Evolutionary conservation across 352 stramenopile genomes (phyloP).

Genomic region (Phytophthora melonis): DNA sequence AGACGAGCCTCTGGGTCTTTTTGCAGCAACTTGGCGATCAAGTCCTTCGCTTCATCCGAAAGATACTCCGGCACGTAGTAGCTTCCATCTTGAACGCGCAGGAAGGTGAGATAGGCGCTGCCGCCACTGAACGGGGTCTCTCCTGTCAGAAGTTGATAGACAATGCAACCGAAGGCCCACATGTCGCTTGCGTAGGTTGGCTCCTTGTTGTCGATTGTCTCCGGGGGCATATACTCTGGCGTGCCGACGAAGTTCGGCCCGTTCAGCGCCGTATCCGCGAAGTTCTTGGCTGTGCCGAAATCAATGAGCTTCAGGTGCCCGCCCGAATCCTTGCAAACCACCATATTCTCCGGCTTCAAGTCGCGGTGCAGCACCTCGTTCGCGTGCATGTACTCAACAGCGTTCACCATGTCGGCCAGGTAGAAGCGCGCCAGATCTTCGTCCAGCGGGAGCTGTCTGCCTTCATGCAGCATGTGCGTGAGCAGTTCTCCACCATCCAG

Average conservation of each 20-base stretch:
- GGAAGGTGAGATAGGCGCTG: slow-evolving; percentile 83
- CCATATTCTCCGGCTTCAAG: slow-evolving; percentile 97
- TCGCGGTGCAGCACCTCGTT: slow-evolving; percentile 94
- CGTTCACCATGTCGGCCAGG: slow-evolving; percentile 89
- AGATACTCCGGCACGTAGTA: slow-evolving; percentile 73
- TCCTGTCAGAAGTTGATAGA: slow-evolving; percentile 80
- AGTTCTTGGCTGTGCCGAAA: slow-evolving; percentile 87
- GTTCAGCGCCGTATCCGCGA: slow-evolving; percentile 65
- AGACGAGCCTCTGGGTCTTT: slow-evolving; percentile 51
- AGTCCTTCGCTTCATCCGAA: slow-evolving; percentile 62
- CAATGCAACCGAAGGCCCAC: slow-evolving; percentile 84
- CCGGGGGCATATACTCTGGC: slow-evolving; percentile 89
- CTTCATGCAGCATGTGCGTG: slow-evolving; percentile 86
- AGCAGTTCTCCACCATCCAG: slow-evolving; percentile 94
- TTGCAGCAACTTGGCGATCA: slow-evolving; percentile 69
- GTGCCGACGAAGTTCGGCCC: slow-evolving; percentile 91
- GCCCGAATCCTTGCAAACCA: slow-evolving; percentile 68
- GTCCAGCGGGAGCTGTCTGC: slow-evolving; percentile 76
- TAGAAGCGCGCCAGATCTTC: slow-evolving; percentile 89
- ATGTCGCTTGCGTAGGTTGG: slow-evolving; percentile 68
- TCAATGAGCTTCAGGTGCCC: slow-evolving; percentile 83
- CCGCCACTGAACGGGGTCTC: slow-evolving; percentile 84
- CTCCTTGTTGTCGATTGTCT: slow-evolving; percentile 87
- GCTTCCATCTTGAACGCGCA: slow-evolving; percentile 72
- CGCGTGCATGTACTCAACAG: slow-evolving; percentile 94